Evolutionary conservation across 495 filamentous ascomycete species (phyloP).

Genomic region (Hyaloscypha variabilis): DNA sequence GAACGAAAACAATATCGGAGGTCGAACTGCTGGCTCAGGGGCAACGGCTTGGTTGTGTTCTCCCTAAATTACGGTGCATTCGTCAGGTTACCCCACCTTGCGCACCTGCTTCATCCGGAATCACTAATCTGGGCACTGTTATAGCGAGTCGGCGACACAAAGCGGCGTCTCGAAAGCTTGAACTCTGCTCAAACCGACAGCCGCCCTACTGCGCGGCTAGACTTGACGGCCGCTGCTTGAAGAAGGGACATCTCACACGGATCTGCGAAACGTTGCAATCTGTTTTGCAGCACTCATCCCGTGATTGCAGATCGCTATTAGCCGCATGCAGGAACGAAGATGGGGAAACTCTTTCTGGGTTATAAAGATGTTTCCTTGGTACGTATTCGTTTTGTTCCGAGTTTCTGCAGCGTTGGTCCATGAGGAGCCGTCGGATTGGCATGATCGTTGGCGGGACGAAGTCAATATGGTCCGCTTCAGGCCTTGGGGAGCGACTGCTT

Average conservation of each 20-base stretch:
- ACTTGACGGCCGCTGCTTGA: not conserved
- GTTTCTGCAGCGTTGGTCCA: not conserved
- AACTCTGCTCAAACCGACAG: not conserved
- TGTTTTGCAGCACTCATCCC: not conserved
- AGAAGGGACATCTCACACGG: not conserved
- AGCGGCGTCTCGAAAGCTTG: not conserved
- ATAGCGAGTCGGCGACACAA: not conserved
- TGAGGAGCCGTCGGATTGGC: not conserved
- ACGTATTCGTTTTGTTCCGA: not conserved
- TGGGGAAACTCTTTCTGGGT: not conserved
- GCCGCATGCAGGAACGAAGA: not conserved
- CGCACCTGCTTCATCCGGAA: not conserved
- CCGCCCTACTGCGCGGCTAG: not conserved
- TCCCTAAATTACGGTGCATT: not conserved
- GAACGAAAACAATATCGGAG: not conserved
- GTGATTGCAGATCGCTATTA: conserved; percentile 5
- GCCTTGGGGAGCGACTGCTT: not conserved
- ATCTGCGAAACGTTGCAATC: not conserved
- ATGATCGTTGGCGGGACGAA: not conserved
- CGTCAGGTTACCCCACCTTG: not conserved
- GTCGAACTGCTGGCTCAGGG: not conserved
- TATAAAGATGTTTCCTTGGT: not conserved
- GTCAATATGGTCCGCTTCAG: conserved; percentile 2
- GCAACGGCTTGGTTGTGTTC: not conserved
- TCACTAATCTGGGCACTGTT: not conserved